phyloP scores from a whole-genome alignment of 2,329 filamentous ascomycete genomes.

The Fusarium sp. region DNA sequence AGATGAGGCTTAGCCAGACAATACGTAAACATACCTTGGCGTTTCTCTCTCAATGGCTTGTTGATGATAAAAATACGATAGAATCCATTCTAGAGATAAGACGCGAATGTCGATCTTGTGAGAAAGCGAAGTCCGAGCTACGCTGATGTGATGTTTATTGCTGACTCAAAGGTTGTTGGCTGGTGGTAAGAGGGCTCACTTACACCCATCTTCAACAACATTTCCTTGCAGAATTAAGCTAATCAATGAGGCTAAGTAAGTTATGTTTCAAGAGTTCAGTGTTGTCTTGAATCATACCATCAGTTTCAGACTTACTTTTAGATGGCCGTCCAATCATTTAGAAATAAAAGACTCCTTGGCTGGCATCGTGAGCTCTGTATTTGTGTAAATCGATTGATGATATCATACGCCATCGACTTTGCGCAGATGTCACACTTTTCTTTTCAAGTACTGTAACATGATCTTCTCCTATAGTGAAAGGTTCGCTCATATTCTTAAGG shows the following conservation, averaged over 20 bases:
- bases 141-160: not conserved
- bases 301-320: not conserved
- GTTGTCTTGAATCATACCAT: not conserved
- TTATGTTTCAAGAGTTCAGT: not conserved
- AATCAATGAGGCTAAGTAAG: not conserved
- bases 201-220: not conserved
- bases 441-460: not conserved
- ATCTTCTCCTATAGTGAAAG: not conserved
- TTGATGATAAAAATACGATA: not conserved
- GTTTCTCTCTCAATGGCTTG: not conserved
- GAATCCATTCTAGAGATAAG: not conserved
- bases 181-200: not conserved
- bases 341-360: not conserved
- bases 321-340: too few species aligned
- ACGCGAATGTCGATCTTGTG: not conserved
- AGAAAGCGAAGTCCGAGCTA: not conserved
- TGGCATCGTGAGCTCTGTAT: not conserved
- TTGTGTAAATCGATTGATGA: not conserved
- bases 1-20: slow-evolving; percentile 17
- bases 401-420: not conserved
- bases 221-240: not conserved
- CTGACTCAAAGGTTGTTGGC: not conserved
- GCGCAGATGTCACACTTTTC: not conserved
- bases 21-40: slow-evolving; percentile 21
- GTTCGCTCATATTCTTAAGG: not conserved